Conservation (phyloP, 495 filamentous ascomycete species). For the Xylaria cubensis region DNA sequence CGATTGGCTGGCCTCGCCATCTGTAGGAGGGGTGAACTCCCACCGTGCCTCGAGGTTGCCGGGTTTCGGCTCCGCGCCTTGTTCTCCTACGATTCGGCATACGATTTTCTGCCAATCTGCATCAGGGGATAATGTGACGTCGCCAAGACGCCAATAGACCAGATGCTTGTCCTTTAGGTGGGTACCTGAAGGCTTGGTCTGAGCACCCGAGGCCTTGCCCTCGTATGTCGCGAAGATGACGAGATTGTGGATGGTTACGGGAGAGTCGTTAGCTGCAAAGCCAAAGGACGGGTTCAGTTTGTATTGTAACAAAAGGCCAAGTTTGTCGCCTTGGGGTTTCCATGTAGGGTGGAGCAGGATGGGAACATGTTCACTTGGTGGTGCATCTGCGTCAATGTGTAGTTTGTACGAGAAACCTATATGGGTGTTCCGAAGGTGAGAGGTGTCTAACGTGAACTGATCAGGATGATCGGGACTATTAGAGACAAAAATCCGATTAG, state of each 20-base stretch:
- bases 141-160: conserved; percentile 88
- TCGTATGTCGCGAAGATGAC: conserved; percentile 83
- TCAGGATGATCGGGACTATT: conserved; percentile 74
- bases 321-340: conserved; percentile 82
- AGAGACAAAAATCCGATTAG: conserved; percentile 87
- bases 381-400: conserved; percentile 71
- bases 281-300: conserved; percentile 78
- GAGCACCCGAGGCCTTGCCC: conserved; percentile 67
- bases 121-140: conserved; percentile 67
- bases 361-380: conserved; percentile 65
- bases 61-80: conserved; percentile 76
- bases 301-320: conserved; percentile 84
- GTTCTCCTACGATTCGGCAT: conserved; percentile 73
- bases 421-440: conserved; percentile 69
- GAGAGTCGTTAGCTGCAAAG: conserved; percentile 39
- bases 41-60: conserved; percentile 82
- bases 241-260: conserved; percentile 77
- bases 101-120: conserved; percentile 71
- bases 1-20: conserved; percentile 57
- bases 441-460: conserved; percentile 78
- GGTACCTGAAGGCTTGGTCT: conserved; percentile 75
- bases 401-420: conserved; percentile 95
- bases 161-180: conserved; percentile 89
- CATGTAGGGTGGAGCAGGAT: conserved; percentile 80
- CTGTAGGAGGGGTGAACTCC: conserved; percentile 63